These are phyloP conservation scores for Fusarium mangiferae DNA, from an alignment of 2,329 filamentous ascomycete species.

Conservation along the genomic window DNA sequence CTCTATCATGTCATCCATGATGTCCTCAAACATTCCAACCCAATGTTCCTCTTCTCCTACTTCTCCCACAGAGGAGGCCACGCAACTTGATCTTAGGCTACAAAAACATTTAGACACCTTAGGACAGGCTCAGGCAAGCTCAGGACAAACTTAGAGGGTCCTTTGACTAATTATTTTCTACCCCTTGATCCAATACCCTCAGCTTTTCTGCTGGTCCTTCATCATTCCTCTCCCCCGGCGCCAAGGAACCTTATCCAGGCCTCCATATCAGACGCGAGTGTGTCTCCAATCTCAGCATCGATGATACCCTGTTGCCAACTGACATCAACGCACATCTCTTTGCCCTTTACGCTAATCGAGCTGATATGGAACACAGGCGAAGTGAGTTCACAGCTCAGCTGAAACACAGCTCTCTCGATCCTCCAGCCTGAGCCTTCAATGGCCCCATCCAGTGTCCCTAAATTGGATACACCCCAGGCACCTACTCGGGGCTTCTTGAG, in stretches of 20 bases:
- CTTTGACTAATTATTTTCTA: neutral
- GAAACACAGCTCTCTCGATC: constrained; percentile 37
- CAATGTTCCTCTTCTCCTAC: neutral
- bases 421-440: constrained; percentile 28
- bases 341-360: constrained; percentile 36
- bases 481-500: constrained; percentile 38
- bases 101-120: neutral
- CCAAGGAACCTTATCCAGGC: constrained; percentile 38
- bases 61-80: neutral
- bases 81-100: neutral
- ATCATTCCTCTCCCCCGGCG: constrained; percentile 13
- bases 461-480: constrained; percentile 42
- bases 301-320: constrained; percentile 40
- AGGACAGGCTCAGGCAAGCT: neutral
- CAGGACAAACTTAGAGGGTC: too few species aligned
- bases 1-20: neutral
- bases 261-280: constrained; percentile 34
- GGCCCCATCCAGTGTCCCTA: constrained; percentile 42
- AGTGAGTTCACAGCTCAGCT: constrained; percentile 34
- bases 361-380: constrained; percentile 38
- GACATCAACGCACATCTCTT: constrained; percentile 39
- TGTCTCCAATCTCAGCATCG: constrained; percentile 30
- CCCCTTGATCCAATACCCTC: neutral
- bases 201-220: neutral
- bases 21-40: neutral